Percentiles rank a stretch among this genome's conserved stretches.
Evolutionary conservation across 2,329 filamentous ascomycete genomes (phyloP).

Genomic region (Bipolaris sorokiniana): DNA sequence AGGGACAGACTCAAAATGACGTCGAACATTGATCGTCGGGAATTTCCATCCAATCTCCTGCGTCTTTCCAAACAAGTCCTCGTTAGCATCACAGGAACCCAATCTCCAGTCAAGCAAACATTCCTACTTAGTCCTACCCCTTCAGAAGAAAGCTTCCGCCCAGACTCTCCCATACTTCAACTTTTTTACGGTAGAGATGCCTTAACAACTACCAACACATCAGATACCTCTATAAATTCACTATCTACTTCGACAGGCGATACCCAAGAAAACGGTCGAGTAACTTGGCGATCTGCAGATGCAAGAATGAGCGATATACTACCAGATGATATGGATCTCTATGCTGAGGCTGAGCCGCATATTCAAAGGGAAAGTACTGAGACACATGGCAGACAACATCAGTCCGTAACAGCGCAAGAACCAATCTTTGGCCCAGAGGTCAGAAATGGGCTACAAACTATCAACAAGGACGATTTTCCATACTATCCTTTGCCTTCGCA

Average conservation of each 20-base stretch:
- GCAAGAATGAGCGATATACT: conserved; percentile 6
- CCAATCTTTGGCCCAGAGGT: neutral
- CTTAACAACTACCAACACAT: neutral
- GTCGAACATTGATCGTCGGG: neutral
- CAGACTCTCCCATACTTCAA: conserved; percentile 5
- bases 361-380: neutral
- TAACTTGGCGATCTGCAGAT: neutral
- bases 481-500: conserved; percentile 9
- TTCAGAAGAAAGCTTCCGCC: neutral
- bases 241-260: neutral
- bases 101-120: conserved; percentile 1
- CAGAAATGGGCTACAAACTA: neutral
- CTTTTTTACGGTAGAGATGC: neutral
- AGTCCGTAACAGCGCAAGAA: neutral
- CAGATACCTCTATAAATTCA: neutral
- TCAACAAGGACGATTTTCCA: conserved; percentile 2
- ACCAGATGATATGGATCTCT: neutral
- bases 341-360: neutral
- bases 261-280: neutral
- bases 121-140: conserved; percentile 11
- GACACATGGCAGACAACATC: neutral
- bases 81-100: neutral
- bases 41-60: neutral
- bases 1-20: neutral
- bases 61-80: neutral